Evolutionary conservation across 371 early-diverging fungal genomes (phyloP).

Genomic region (Zancudomyces culisetae): DNA sequence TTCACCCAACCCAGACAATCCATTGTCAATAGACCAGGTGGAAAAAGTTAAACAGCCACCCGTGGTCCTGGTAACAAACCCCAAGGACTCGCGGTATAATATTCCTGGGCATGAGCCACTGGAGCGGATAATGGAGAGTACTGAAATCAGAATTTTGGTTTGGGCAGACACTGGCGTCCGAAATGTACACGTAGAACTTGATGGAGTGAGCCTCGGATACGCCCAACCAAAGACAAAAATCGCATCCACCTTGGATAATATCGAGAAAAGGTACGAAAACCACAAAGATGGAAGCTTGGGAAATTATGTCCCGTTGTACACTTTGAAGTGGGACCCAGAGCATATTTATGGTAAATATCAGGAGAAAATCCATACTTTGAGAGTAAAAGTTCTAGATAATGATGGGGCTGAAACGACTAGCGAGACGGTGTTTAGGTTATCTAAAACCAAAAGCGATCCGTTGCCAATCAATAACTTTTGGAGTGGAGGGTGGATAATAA

Average conservation of each 20-base stretch:
- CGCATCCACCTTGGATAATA: too few species aligned
- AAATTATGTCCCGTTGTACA: slow-evolving; percentile 49
- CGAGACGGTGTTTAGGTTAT: slow-evolving; percentile 7
- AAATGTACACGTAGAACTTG: slow-evolving; percentile 28
- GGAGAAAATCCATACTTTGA: slow-evolving; percentile 34
- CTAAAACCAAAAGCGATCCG: slow-evolving; percentile 39
- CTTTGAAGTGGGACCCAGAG: slow-evolving; percentile 43
- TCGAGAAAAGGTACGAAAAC: slow-evolving; percentile 17
- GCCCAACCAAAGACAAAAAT: slow-evolving; percentile 13
- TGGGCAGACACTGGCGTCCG: slow-evolving; percentile 25
- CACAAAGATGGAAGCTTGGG: slow-evolving; percentile 9
- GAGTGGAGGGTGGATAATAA: slow-evolving; percentile 54
- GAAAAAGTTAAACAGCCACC: slow-evolving; percentile 33
- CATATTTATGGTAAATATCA: slow-evolving; percentile 41
- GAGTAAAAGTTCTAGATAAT: slow-evolving; percentile 21
- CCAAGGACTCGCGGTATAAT: slow-evolving; percentile 61
- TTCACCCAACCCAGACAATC: slow-evolving; percentile 9
- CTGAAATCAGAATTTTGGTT: slow-evolving; percentile 53
- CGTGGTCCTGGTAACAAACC: slow-evolving; percentile 66
- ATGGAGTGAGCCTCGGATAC: slow-evolving; percentile 11
- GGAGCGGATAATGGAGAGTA: slow-evolving; percentile 32
- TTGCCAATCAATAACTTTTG: slow-evolving; percentile 35
- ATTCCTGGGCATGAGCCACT: slow-evolving; percentile 54
- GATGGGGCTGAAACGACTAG: background rate
- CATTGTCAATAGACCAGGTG: slow-evolving; percentile 6